Evolutionary conservation across 805 yeast species (phyloP).

Genomic region (Starmera caribaea): DNA sequence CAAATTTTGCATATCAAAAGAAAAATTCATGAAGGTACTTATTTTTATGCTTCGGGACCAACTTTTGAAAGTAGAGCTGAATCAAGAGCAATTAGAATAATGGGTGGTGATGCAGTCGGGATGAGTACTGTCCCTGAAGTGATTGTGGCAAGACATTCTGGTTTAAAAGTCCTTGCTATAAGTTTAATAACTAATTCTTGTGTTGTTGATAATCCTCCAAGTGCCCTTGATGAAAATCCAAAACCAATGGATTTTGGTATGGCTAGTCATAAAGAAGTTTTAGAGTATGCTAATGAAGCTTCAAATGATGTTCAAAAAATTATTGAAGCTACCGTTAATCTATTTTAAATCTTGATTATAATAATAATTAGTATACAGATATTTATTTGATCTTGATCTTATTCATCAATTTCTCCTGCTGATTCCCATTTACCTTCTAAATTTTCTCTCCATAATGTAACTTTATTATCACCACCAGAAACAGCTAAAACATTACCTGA

Average conservation of each 20-base stretch:
- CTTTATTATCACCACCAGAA: slow-evolving; percentile 92
- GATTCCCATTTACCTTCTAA: slow-evolving; percentile 91
- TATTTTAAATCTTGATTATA: slow-evolving; percentile 5
- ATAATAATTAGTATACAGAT: neutral
- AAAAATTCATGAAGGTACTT: slow-evolving; percentile 75
- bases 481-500: slow-evolving; percentile 94
- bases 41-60: slow-evolving; percentile 84
- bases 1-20: slow-evolving; percentile 40
- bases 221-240: slow-evolving; percentile 49
- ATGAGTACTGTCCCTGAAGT: slow-evolving; percentile 98
- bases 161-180: slow-evolving; percentile 72
- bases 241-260: slow-evolving; percentile 54
- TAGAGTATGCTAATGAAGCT: slow-evolving; percentile 72
- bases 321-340: slow-evolving; percentile 51
- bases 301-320: slow-evolving; percentile 70
- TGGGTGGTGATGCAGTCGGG: slow-evolving; percentile 94
- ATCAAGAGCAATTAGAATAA: slow-evolving; percentile 53
- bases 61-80: slow-evolving; percentile 92
- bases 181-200: slow-evolving; percentile 82
- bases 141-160: slow-evolving; percentile 83
- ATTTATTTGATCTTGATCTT: too few relatives aligned
- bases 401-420: slow-evolving; percentile 93
- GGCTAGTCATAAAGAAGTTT: slow-evolving; percentile 89
- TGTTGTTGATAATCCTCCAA: slow-evolving; percentile 58
- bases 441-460: slow-evolving; percentile 94